phyloP scores from a whole-genome alignment of 345 rosid genomes.

The Zanthoxylum bungeanum region DNA sequence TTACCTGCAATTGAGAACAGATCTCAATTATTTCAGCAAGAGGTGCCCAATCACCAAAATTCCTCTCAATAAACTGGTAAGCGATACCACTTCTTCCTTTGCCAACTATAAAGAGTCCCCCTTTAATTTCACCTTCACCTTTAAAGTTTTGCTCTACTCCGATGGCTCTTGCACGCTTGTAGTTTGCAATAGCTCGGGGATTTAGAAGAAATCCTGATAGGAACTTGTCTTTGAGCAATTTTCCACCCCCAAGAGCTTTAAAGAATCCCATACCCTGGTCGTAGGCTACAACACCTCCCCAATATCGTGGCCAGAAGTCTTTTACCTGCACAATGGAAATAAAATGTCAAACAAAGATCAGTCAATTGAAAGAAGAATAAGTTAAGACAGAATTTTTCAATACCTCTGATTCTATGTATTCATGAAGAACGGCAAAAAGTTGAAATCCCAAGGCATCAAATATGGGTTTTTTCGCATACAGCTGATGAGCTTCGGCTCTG shows the following conservation, averaged over 20 bases:
- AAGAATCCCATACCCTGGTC: slow-evolving; percentile 57
- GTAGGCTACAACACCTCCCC: slow-evolving; percentile 53
- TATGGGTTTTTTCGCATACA: slow-evolving; percentile 52
- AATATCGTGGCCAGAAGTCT: slow-evolving; percentile 71
- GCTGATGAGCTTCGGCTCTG: slow-evolving; percentile 73
- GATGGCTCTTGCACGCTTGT: slow-evolving; percentile 54
- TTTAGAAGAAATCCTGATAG: slow-evolving; percentile 58
- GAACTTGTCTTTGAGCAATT: slow-evolving; percentile 56
- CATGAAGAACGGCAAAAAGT: slow-evolving; percentile 59
- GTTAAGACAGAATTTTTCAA: background rate
- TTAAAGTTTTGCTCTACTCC: slow-evolving; percentile 46
- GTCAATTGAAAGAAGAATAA: slow-evolving; percentile 1
- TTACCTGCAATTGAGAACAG: slow-evolving; percentile 52
- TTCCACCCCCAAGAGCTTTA: slow-evolving; percentile 66
- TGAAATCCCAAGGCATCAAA: slow-evolving; percentile 63
- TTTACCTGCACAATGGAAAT: slow-evolving; percentile 34
- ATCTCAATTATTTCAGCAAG: slow-evolving; percentile 50
- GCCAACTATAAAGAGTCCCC: slow-evolving; percentile 60
- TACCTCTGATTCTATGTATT: slow-evolving; percentile 65
- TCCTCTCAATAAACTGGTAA: slow-evolving; percentile 67
- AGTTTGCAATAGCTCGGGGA: slow-evolving; percentile 65
- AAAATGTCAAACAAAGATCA: slow-evolving; percentile 12
- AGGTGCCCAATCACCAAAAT: slow-evolving; percentile 73
- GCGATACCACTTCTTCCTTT: slow-evolving; percentile 50
- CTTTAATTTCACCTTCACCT: slow-evolving; percentile 68